These are phyloP conservation scores for Colletotrichum tanaceti DNA, from an alignment of 2,329 filamentous ascomycete genomes.

Conservation along the genomic window DNA sequence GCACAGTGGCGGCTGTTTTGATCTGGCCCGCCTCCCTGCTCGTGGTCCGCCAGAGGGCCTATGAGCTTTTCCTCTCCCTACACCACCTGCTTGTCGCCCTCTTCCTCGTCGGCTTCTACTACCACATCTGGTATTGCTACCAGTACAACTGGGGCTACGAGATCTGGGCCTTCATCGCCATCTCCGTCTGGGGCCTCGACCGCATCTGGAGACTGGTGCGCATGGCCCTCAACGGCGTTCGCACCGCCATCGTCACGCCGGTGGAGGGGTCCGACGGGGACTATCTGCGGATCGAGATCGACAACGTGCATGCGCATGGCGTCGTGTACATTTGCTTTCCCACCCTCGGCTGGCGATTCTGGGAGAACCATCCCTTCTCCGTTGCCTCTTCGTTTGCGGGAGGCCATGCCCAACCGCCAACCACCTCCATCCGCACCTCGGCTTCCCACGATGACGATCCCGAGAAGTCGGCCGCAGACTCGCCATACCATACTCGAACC, in stretches of 20 bases:
- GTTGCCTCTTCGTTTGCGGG: constrained; percentile 43
- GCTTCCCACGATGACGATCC: neutral
- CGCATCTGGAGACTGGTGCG: constrained; percentile 55
- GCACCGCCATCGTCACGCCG: constrained; percentile 50
- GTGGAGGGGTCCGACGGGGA: constrained; percentile 31
- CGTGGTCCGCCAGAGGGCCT: constrained; percentile 49
- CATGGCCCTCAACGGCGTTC: constrained; percentile 52
- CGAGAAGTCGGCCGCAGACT: neutral
- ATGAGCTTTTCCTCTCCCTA: constrained; percentile 55
- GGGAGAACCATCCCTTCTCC: constrained; percentile 68
- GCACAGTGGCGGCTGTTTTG: constrained; percentile 48
- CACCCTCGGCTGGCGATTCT: constrained; percentile 52
- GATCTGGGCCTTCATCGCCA: constrained; percentile 51
- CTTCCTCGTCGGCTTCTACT: constrained; percentile 53
- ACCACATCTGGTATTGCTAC: constrained; percentile 50
- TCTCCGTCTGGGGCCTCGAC: constrained; percentile 54
- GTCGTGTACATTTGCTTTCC: constrained; percentile 63
- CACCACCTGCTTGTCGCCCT: constrained; percentile 55
- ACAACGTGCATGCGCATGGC: constrained; percentile 56
- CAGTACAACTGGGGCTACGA: constrained; percentile 56
- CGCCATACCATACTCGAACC: neutral
- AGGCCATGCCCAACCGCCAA: no score
- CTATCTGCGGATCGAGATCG: constrained; percentile 44
- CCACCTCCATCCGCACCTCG: neutral
- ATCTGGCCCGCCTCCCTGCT: constrained; percentile 47